Conservation (phyloP, 2,329 filamentous ascomycete species). For the Aplosporella prunicola region DNA sequence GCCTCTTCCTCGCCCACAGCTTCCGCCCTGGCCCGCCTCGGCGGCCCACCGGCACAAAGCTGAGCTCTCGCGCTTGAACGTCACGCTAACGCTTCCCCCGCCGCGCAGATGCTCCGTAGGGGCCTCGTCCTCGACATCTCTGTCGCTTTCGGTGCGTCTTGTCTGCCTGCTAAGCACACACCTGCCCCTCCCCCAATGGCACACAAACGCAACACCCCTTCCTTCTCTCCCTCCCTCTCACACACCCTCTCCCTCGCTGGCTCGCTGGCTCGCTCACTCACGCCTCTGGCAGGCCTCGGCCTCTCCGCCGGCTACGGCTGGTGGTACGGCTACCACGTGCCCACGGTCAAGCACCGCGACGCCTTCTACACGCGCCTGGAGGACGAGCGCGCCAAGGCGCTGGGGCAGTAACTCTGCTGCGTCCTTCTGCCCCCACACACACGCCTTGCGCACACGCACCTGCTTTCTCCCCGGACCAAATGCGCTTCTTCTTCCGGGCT, state of each 20-base stretch:
- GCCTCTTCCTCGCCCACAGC: conserved; percentile 3
- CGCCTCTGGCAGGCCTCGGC: conserved; percentile 57
- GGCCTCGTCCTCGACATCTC: conserved; percentile 57
- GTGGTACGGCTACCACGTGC: conserved; percentile 62
- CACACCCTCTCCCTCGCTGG: no score
- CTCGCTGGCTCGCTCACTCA: no score
- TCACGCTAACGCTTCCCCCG: conserved; percentile 20
- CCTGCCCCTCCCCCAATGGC: background rate
- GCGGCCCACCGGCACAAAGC: conserved; percentile 4
- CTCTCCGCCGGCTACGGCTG: conserved; percentile 54
- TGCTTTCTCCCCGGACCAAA: no score
- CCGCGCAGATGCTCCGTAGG: conserved; percentile 54
- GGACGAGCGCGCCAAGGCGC: conserved; percentile 45
- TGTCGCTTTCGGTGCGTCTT: conserved; percentile 52
- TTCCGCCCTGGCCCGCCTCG: background rate
- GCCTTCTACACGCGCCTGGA: conserved; percentile 55
- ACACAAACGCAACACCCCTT: no score
- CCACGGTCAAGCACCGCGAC: conserved; percentile 54
- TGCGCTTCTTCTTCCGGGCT: no score
- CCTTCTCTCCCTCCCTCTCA: no score
- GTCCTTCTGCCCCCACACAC: no score
- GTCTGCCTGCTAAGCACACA: conserved; percentile 10
- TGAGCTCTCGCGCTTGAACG: background rate
- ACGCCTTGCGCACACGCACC: no score
- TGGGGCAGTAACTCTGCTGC: conserved; percentile 28